These are phyloP conservation scores for Diplodia scrobiculata DNA, from an alignment of 2,329 filamentous ascomycete species.

Conservation along the genomic window DNA sequence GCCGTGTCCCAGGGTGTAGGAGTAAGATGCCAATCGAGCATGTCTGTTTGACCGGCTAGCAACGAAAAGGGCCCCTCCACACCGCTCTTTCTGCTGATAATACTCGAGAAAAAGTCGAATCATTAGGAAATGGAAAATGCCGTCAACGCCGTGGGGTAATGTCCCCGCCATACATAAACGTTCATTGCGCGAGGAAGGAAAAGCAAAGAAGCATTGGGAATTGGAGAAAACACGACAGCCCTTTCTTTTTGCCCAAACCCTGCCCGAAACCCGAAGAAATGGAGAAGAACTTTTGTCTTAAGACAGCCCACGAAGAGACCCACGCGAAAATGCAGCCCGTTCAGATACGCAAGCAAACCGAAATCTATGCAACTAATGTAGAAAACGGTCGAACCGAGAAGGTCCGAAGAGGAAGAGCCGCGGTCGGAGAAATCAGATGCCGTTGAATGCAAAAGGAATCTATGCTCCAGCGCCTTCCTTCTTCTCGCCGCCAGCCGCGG, in stretches of 20 bases:
- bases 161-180: slow-evolving; percentile 23
- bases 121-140: slow-evolving; percentile 22
- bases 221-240: slow-evolving; percentile 22
- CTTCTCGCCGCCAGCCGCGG: slow-evolving; percentile 32
- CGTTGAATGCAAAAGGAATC: slow-evolving; percentile 31
- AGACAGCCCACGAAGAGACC: slow-evolving; percentile 28
- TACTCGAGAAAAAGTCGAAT: slow-evolving; percentile 7
- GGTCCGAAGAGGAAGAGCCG: slow-evolving; percentile 12
- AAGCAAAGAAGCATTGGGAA: slow-evolving; percentile 21
- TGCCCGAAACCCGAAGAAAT: slow-evolving; percentile 21
- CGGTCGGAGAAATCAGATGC: slow-evolving; percentile 22
- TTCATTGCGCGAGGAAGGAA: slow-evolving; percentile 16
- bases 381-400: slow-evolving; percentile 23
- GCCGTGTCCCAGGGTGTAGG: neutral
- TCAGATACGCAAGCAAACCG: slow-evolving; percentile 32
- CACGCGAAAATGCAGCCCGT: slow-evolving; percentile 34
- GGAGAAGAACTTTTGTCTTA: slow-evolving; percentile 28
- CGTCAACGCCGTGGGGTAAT: slow-evolving; percentile 25
- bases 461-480: slow-evolving; percentile 36
- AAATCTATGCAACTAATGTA: slow-evolving; percentile 37
- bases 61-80: neutral
- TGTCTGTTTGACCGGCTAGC: slow-evolving; percentile 20
- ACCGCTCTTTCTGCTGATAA: slow-evolving; percentile 8
- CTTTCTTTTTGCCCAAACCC: slow-evolving; percentile 25
- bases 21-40: slow-evolving; percentile 7